Evolutionary conservation across 2,329 filamentous ascomycete species (phyloP), one percentile per base, ranked within the genome.

Genomic region (Colletotrichum sp.): DNA sequence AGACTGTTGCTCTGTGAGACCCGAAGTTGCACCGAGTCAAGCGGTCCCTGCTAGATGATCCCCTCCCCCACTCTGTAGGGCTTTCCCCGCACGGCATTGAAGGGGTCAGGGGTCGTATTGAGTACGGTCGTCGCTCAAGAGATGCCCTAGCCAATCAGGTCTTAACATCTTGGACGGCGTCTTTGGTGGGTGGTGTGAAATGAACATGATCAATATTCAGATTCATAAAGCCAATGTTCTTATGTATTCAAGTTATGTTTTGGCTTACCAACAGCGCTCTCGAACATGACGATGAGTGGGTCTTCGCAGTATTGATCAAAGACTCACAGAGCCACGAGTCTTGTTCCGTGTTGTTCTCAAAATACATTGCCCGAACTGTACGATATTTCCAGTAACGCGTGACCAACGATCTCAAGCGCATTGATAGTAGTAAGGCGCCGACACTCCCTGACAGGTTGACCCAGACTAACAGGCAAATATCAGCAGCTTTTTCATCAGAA

Each of bases 401-500:
- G 18, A 6, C 18, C 39, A n/a, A n/a, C 1, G 2, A 10, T 2
- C 32, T 39, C 21, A 64, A 4, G 62, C 62, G 24, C 62, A 64
- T 64, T 64, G 62, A 9, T 64, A 64, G 15, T 64, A 64, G 34
- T 64, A 64, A 26, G 62, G 62, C 2, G 9, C 34, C 21, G 62
- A 64, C 13, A 64, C 62, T 64, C 62, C 62, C 10, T 44, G 62
- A 1, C 62, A 64, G 21, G 34, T 64, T 12, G 62, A 64, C 3
- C 62, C 62, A 18, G 62, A 64, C 62, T 64, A 44, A 26, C 10
- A 64, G 4, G 16, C 13, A 64, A 9, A 8, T 16, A 9, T 64
- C 10, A 64, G 62, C 24, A 34, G 5, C 30, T 13, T 55, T 65
- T 2, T 60, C 57, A 34, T 84, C 86, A 69, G 82, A 84, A 2